Conservation (phyloP, 164 flowering plant species). For the Vitis amurensis region DNA sequence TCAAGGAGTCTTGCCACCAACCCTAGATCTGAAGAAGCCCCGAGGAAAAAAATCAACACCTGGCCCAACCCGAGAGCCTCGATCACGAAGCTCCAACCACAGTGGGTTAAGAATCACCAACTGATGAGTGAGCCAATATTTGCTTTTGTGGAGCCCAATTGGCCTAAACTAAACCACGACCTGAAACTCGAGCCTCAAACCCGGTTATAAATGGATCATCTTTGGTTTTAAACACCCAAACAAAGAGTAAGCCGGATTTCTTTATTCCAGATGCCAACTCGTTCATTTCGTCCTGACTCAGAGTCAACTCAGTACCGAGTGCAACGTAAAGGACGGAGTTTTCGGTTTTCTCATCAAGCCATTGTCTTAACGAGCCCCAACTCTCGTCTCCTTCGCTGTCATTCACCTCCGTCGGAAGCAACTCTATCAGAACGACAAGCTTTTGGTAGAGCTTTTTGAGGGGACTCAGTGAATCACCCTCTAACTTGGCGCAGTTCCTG, state of each 20-base stretch:
- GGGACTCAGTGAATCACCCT: slow-evolving; percentile 49
- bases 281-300: slow-evolving; percentile 26
- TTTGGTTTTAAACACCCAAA: slow-evolving; percentile 40
- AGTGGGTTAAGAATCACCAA: slow-evolving; percentile 60
- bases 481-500: slow-evolving; percentile 50
- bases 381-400: slow-evolving; percentile 3
- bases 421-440: slow-evolving; percentile 53
- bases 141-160: slow-evolving; percentile 62
- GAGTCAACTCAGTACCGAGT: slow-evolving; percentile 46
- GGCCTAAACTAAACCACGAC: slow-evolving; percentile 32
- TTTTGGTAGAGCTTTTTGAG: slow-evolving; percentile 33
- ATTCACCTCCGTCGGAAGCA: slow-evolving; percentile 37
- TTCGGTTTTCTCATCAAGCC: slow-evolving; percentile 33
- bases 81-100: slow-evolving; percentile 58
- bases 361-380: slow-evolving; percentile 31
- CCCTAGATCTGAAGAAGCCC: no score
- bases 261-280: slow-evolving; percentile 59
- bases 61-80: slow-evolving; percentile 45
- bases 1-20: no score
- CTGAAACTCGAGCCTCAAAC: slow-evolving; percentile 26
- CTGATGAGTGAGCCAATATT: slow-evolving; percentile 47
- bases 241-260: slow-evolving; percentile 42
- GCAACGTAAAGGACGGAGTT: slow-evolving; percentile 53
- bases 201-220: slow-evolving; percentile 6
- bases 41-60: slow-evolving; percentile 36